phyloP scores from a whole-genome alignment of 2,329 filamentous ascomycete genomes.

The Apiospora malaysiana region DNA sequence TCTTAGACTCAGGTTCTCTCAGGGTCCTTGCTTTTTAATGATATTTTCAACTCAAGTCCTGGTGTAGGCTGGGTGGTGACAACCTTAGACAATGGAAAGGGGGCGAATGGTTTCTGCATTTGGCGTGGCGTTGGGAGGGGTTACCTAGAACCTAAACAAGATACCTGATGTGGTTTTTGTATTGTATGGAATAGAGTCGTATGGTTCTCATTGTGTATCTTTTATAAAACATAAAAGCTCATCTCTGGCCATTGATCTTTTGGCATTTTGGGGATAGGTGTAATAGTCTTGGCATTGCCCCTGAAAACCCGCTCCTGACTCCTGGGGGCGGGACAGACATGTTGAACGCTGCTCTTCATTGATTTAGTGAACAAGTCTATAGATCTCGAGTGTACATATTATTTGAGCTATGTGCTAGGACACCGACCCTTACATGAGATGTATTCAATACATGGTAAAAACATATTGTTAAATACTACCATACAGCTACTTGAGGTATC shows the following conservation, averaged over 20 bases:
- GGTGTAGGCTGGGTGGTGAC: not conserved
- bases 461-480: too few relatives aligned
- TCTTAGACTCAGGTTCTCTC: not conserved
- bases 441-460: too few relatives aligned
- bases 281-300: not conserved
- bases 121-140: not conserved
- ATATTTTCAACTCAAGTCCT: not conserved
- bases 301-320: not conserved
- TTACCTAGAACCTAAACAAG: not conserved
- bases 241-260: not conserved
- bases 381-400: not conserved
- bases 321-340: not conserved
- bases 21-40: not conserved
- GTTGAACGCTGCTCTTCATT: not conserved
- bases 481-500: too few relatives aligned
- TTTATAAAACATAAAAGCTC: not conserved
- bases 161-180: slow-evolving; percentile 1
- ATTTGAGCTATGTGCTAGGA: not conserved
- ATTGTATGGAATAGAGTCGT: not conserved
- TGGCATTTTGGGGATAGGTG: not conserved
- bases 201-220: not conserved
- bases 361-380: not conserved
- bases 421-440: not conserved
- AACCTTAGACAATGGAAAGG: not conserved
- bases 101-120: not conserved